These are phyloP conservation scores for Austroboletus novae-zelandiae DNA, from an alignment of 1,284 basidiomycete species.

Conservation along the genomic window DNA sequence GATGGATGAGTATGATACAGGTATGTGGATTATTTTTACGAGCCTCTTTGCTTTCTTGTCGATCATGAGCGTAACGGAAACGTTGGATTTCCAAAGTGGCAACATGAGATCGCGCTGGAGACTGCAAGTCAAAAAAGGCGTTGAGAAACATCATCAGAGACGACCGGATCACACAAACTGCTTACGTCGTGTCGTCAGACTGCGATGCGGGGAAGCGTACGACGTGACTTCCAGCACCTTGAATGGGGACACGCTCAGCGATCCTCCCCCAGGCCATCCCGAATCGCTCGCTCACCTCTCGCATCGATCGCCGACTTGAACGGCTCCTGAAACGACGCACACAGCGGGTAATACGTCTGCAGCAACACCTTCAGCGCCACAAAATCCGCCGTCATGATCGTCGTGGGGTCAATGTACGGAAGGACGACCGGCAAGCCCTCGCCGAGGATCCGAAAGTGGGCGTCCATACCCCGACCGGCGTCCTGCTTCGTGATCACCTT, in stretches of 20 bases:
- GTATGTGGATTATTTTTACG: neutral
- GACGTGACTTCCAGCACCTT: conserved; percentile 73
- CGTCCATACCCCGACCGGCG: conserved; percentile 48
- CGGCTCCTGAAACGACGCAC: conserved; percentile 57
- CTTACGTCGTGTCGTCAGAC: conserved; percentile 54
- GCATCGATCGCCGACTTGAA: conserved; percentile 52
- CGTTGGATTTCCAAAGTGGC: conserved; percentile 90
- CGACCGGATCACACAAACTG: neutral
- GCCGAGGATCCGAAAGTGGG: conserved; percentile 76
- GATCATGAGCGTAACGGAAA: conserved; percentile 85
- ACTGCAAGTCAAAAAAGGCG: conserved; percentile 35
- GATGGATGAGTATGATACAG: too few relatives aligned
- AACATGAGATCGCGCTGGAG: conserved; percentile 74
- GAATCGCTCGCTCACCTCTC: conserved; percentile 38
- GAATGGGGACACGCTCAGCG: too few relatives aligned
- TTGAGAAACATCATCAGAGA: neutral
- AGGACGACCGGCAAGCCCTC: conserved; percentile 86
- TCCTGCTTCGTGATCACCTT: conserved; percentile 80
- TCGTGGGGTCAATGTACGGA: conserved; percentile 67
- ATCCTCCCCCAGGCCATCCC: neutral
- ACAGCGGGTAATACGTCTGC: conserved; percentile 76
- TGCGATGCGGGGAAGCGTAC: conserved; percentile 62
- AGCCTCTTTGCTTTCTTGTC: conserved; percentile 94
- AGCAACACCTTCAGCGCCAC: conserved; percentile 66
- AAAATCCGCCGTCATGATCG: conserved; percentile 63